Conservation (phyloP, 805 yeast genomes). For the Kodamaea restingae region DNA sequence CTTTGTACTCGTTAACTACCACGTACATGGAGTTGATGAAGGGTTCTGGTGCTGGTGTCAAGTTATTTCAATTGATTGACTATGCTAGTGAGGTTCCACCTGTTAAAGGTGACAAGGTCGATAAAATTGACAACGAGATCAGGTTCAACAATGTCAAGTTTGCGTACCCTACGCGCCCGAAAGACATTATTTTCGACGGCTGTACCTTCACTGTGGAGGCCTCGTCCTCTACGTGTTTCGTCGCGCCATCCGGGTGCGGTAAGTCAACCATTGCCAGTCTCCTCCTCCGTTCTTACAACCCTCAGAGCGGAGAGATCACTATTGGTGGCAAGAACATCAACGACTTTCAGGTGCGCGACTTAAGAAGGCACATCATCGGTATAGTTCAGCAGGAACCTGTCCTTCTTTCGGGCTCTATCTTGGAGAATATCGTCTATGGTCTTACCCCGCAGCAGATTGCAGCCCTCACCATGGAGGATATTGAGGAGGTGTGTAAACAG, state of each 20-base stretch:
- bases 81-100: slow-evolving; percentile 34
- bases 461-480: slow-evolving; percentile 38
- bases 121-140: slow-evolving; percentile 24
- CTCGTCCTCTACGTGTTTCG: slow-evolving; percentile 39
- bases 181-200: slow-evolving; percentile 33
- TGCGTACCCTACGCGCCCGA: slow-evolving; percentile 39
- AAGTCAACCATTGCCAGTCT: slow-evolving; percentile 56
- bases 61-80: slow-evolving; percentile 40
- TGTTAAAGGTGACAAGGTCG: slow-evolving; percentile 22
- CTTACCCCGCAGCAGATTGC: slow-evolving; percentile 34
- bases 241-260: slow-evolving; percentile 61
- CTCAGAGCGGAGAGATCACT: slow-evolving; percentile 43
- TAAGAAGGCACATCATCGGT: slow-evolving; percentile 48
- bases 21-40: slow-evolving; percentile 45
- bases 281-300: slow-evolving; percentile 50
- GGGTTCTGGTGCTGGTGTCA: slow-evolving; percentile 45
- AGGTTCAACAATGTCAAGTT: slow-evolving; percentile 38
- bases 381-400: slow-evolving; percentile 63
- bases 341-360: slow-evolving; percentile 45
- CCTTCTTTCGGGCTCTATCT: slow-evolving; percentile 50
- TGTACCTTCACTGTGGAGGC: slow-evolving; percentile 35
- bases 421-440: slow-evolving; percentile 56
- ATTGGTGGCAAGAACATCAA: slow-evolving; percentile 51
- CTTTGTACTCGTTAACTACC: slow-evolving; percentile 42
- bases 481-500: slow-evolving; percentile 41